Base-by-base conservation (phyloP, 306 rosid genomes). In the Cucurbita argyrosperma region DNA sequence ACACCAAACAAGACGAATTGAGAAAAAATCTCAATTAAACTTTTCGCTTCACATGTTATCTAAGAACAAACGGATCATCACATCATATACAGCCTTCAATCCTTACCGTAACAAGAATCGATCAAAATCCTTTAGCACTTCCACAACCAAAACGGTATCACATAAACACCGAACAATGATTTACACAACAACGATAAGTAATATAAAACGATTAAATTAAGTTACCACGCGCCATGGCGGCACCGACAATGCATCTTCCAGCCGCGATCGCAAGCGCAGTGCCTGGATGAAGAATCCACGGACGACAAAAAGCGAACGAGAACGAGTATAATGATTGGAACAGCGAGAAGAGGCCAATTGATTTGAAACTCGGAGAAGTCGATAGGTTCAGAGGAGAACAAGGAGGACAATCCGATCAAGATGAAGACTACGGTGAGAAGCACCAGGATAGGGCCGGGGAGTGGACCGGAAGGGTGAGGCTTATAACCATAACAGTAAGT, bases 301-400 rank as follows among this genome's bases (percentile, higher is more conserved):
- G 85, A 77, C 0, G 88, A 88, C n/a, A 90, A 45, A 73, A 78
- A 72, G 72, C 85, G 80, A 39, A 90, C 65, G 39, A 90, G 62
- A 54, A 83, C 49, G 4, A 88, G 43, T 13, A 88, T 50, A 10
- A 88, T 37, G 53, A 90, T 51, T 13, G 87, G 85, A n/a, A 1
- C 0, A 8, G 79, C 52, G 57, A 88, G 51, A 43, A 78, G 80
- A 42, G 69, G 74, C 87, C 83, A 84, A 57, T 86, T 88, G 78
- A 64, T 82, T 52, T 80, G 23, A 49, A 83, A 40, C 26, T 42
- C 77, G 18, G 84, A 80, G 52, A 71, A 15, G 56, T 68, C 80
- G 6, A 50, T 45, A 5, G 55, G 37, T 11, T 70, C 76, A 4
- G 74, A 46, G 4, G 82, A 56, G 54, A 79, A 63, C 35, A 74